phyloP scores from a whole-genome alignment of 768 basidiomycete species.

The Lactarius tabidus region DNA sequence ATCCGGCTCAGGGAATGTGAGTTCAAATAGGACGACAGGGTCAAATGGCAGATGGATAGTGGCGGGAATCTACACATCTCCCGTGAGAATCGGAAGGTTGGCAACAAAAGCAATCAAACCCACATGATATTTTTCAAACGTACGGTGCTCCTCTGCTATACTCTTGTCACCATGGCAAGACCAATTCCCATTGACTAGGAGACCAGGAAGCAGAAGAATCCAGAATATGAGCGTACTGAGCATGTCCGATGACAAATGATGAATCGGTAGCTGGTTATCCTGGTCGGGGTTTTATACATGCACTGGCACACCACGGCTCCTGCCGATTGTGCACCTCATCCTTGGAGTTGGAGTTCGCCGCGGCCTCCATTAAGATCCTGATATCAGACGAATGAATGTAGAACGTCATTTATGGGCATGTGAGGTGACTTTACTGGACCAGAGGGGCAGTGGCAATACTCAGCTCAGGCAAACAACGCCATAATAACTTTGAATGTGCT shows the following conservation, averaged over 20 bases:
- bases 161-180: not conserved
- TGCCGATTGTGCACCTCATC: too few relatives aligned
- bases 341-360: too few relatives aligned
- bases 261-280: not conserved
- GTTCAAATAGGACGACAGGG: constrained; percentile 4
- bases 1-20: constrained; percentile 3
- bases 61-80: not conserved
- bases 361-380: too few relatives aligned
- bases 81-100: not conserved
- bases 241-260: not conserved
- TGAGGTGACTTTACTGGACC: too few relatives aligned
- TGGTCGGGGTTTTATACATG: too few relatives aligned
- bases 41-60: not conserved
- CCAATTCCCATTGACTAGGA: not conserved
- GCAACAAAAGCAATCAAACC: not conserved
- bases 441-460: too few relatives aligned
- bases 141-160: not conserved
- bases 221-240: not conserved
- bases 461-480: too few relatives aligned
- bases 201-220: not conserved
- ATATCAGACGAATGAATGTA: too few relatives aligned
- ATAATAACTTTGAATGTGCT: too few relatives aligned
- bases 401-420: too few relatives aligned
- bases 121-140: not conserved
- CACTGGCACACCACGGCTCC: too few relatives aligned